Percentiles rank a stretch among this genome's conserved stretches.
phyloP scores from a whole-genome alignment of 805 yeast species.

The Priceomyces haplophilus region DNA sequence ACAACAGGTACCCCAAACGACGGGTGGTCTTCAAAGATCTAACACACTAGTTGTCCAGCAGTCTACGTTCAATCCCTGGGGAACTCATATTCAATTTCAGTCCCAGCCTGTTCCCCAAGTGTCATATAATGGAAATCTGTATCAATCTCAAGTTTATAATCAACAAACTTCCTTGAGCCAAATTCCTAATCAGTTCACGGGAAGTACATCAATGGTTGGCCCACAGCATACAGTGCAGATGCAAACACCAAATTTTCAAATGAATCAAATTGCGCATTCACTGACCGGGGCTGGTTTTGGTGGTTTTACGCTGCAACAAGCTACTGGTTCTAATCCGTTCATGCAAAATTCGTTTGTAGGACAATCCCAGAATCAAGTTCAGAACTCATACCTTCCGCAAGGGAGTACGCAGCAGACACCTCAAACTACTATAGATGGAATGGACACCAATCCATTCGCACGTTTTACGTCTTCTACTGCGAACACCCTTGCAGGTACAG shows the following conservation, averaged over 20 bases:
- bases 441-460: constrained; percentile 36
- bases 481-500: not conserved
- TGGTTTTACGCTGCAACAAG: constrained; percentile 40
- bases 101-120: constrained; percentile 1
- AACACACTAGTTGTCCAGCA: constrained; percentile 36
- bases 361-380: constrained; percentile 20
- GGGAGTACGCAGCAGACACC: constrained; percentile 14
- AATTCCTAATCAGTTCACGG: constrained; percentile 13
- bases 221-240: constrained; percentile 3
- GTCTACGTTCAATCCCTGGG: constrained; percentile 42
- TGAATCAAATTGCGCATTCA: constrained; percentile 13
- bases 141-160: not conserved
- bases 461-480: not conserved
- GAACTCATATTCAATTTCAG: constrained; percentile 7
- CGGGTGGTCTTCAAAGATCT: constrained; percentile 13
- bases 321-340: constrained; percentile 22
- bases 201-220: constrained; percentile 14
- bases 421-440: constrained; percentile 19
- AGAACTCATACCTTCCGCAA: constrained; percentile 20
- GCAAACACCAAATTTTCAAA: not conserved
- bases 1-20: not conserved
- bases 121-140: constrained; percentile 6
- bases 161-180: no score
- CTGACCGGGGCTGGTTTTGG: constrained; percentile 63
- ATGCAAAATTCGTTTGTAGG: constrained; percentile 8